These are phyloP conservation scores for Claviceps sp. DNA, from an alignment of 2,329 filamentous ascomycete genomes.

Conservation along the genomic window DNA sequence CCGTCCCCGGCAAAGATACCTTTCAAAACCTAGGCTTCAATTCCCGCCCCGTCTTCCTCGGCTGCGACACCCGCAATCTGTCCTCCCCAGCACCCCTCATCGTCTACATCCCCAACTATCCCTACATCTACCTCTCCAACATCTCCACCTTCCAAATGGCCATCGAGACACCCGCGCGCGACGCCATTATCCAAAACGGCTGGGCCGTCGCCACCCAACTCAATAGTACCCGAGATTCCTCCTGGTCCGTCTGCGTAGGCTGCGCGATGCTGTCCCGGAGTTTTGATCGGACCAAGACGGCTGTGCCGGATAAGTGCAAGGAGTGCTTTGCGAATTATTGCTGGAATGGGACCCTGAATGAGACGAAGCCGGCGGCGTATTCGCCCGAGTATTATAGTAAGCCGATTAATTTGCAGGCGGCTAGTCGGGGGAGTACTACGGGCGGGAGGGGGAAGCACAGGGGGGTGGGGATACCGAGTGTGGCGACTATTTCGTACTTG, in stretches of 20 bases:
- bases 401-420: constrained; percentile 14
- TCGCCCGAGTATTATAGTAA: constrained; percentile 15
- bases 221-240: constrained; percentile 58
- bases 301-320: constrained; percentile 57
- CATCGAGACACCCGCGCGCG: constrained; percentile 53
- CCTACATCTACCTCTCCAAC: constrained; percentile 67
- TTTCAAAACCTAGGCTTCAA: constrained; percentile 47
- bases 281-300: constrained; percentile 54
- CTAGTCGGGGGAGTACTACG: background rate
- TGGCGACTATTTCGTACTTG: background rate
- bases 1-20: constrained; percentile 39
- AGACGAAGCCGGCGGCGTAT: constrained; percentile 20
- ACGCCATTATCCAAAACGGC: constrained; percentile 75
- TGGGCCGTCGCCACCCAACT: constrained; percentile 72
- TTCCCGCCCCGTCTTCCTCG: constrained; percentile 48
- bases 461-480: constrained; percentile 4
- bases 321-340: constrained; percentile 74
- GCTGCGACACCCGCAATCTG: constrained; percentile 44
- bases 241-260: constrained; percentile 75
- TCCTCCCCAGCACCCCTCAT: constrained; percentile 50
- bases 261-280: constrained; percentile 76
- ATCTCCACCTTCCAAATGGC: constrained; percentile 59
- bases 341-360: constrained; percentile 66
- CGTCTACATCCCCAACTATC: constrained; percentile 70
- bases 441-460: no score